phyloP scores from a whole-genome alignment of 2,329 filamentous ascomycete species.

The Cercospora citrullina region DNA sequence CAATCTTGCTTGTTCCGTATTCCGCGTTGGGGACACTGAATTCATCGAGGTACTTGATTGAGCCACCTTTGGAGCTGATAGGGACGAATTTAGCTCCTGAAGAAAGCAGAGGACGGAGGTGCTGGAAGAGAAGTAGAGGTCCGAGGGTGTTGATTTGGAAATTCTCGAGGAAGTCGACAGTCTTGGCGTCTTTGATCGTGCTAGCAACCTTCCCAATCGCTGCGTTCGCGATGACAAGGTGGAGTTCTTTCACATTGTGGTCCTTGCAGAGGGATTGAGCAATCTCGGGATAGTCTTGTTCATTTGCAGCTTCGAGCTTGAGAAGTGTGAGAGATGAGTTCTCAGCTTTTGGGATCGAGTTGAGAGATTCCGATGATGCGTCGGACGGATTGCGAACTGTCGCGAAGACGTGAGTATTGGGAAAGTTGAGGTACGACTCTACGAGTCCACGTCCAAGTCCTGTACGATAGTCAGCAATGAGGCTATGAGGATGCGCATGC shows the following conservation, averaged over 20 bases:
- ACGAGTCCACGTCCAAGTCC: slow-evolving; percentile 19
- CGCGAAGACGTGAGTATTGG: slow-evolving; percentile 15
- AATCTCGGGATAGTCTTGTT: background rate
- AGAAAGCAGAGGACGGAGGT: background rate
- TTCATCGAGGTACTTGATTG: background rate
- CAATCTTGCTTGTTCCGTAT: slow-evolving; percentile 15
- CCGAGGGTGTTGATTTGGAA: slow-evolving; percentile 15
- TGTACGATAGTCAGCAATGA: background rate
- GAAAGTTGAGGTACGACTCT: background rate
- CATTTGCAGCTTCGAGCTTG: slow-evolving; percentile 7
- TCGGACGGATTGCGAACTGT: slow-evolving; percentile 11
- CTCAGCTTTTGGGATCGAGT: slow-evolving; percentile 1
- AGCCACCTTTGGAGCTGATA: slow-evolving; percentile 6
- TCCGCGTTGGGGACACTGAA: background rate
- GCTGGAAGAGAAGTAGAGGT: slow-evolving; percentile 12
- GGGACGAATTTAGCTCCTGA: slow-evolving; percentile 6
- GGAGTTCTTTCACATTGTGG: slow-evolving; percentile 8
- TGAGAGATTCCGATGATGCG: slow-evolving; percentile 3
- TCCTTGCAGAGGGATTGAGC: background rate
- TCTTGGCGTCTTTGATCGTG: background rate
- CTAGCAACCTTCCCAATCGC: background rate
- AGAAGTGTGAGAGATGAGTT: slow-evolving; percentile 1
- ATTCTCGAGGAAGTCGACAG: background rate
- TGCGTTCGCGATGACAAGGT: slow-evolving; percentile 19
- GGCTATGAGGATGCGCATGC: background rate